These are phyloP conservation scores for Bolboschoenoplectus hybrid DNA, from an alignment of 202 grass and related monocot species.

Conservation along the genomic window DNA sequence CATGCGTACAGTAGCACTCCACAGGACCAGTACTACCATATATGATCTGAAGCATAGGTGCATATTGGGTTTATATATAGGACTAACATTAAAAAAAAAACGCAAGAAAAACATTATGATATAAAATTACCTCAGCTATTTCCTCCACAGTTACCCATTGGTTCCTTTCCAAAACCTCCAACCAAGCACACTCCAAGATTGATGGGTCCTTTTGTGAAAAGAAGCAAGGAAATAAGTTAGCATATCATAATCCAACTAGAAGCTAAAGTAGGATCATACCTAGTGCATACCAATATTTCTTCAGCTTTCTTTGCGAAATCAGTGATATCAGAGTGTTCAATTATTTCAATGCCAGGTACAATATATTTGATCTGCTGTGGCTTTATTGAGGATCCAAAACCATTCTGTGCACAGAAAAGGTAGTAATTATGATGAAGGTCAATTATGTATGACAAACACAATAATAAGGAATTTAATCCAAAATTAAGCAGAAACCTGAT, in stretches of 20 bases:
- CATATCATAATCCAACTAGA: background rate
- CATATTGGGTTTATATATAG: background rate
- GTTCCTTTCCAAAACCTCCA: slow-evolving; percentile 84
- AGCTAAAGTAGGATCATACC: background rate
- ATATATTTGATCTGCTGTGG: slow-evolving; percentile 89
- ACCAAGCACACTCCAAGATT: slow-evolving; percentile 89
- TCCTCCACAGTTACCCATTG: slow-evolving; percentile 81
- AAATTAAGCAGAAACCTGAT: slow-evolving; percentile 63
- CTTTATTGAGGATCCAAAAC: slow-evolving; percentile 76
- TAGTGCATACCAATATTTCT: slow-evolving; percentile 67
- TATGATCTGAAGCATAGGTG: slow-evolving; percentile 63
- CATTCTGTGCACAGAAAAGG: slow-evolving; percentile 60
- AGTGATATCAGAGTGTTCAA: slow-evolving; percentile 66
- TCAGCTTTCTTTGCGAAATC: slow-evolving; percentile 78
- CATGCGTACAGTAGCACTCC: slow-evolving; percentile 91
- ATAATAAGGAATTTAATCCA: slow-evolving; percentile 20
- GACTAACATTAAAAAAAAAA: background rate
- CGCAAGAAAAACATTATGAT: background rate
- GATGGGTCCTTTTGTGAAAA: slow-evolving; percentile 62
- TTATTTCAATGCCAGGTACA: slow-evolving; percentile 75
- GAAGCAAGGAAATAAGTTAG: slow-evolving; percentile 21
- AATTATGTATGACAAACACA: slow-evolving; percentile 33
- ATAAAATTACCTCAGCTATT: slow-evolving; percentile 71
- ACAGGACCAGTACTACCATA: slow-evolving; percentile 80
- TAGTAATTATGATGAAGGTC: slow-evolving; percentile 33